Evolutionary conservation across 352 stramenopile species (phyloP).

Genomic region (Pythium aphanidermatum): DNA sequence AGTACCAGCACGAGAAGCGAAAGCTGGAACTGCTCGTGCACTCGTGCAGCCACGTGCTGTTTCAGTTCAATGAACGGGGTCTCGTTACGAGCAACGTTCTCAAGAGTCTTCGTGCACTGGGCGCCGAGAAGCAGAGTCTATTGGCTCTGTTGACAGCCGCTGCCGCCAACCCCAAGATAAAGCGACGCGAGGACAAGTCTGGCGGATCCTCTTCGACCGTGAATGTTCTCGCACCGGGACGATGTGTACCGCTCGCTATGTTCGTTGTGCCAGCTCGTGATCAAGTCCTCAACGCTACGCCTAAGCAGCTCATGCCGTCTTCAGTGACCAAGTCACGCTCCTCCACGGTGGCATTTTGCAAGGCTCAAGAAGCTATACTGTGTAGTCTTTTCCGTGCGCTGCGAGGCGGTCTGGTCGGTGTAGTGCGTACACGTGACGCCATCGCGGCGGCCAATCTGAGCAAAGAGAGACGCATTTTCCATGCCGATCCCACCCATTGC

Average conservation of each 20-base stretch:
- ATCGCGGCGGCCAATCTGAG: conserved; percentile 41
- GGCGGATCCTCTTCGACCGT: conserved; percentile 8
- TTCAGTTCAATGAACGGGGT: conserved; percentile 36
- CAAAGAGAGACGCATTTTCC: conserved; percentile 66
- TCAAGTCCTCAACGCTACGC: conserved; percentile 29
- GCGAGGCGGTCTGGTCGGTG: conserved; percentile 42
- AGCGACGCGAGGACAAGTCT: conserved; percentile 29
- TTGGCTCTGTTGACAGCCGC: conserved; percentile 23
- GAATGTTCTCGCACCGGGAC: conserved; percentile 48
- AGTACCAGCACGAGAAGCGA: conserved; percentile 39
- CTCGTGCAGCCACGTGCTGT: conserved; percentile 50
- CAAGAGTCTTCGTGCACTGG: conserved; percentile 38
- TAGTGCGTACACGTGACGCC: conserved; percentile 46
- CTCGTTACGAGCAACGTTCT: conserved; percentile 36
- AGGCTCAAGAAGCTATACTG: conserved; percentile 51
- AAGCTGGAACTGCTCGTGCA: conserved; percentile 68
- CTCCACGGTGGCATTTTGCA: conserved; percentile 47
- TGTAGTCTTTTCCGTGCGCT: conserved; percentile 44
- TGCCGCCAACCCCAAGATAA: conserved; percentile 21
- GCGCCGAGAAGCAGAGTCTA: conserved; percentile 52
- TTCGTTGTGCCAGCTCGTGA: conserved; percentile 54
- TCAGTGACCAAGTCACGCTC: conserved; percentile 30
- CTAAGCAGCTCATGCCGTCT: conserved; percentile 19
- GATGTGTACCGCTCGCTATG: conserved; percentile 58
- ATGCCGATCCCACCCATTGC: conserved; percentile 60